Conservation (phyloP, 1,139 yeast species). For the Geotrichum phurueaensis region DNA sequence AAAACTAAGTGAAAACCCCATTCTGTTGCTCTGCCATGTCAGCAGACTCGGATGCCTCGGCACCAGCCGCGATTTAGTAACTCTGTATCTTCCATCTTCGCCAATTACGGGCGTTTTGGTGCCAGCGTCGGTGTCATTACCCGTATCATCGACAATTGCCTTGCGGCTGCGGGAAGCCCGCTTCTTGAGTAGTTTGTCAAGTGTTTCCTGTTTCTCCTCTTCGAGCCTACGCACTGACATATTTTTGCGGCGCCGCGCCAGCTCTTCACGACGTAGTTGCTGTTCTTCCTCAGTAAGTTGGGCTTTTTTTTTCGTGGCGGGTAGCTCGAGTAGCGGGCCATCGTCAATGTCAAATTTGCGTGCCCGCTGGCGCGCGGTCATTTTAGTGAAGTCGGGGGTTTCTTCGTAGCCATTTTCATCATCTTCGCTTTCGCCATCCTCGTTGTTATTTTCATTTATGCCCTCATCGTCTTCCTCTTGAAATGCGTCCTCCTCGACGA, state of each 20-base stretch:
- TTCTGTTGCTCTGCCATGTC: slow-evolving; percentile 8
- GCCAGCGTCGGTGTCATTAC: slow-evolving; percentile 21
- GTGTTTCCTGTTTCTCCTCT: slow-evolving; percentile 87
- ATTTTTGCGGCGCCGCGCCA: slow-evolving; percentile 82
- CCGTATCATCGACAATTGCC: slow-evolving; percentile 26
- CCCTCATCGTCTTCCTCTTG: slow-evolving; percentile 24
- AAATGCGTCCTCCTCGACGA: slow-evolving; percentile 20
- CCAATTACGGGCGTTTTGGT: not conserved
- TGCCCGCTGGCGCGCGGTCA: slow-evolving; percentile 41
- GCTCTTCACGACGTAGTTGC: slow-evolving; percentile 76
- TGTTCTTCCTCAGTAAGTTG: slow-evolving; percentile 76
- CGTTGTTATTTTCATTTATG: slow-evolving; percentile 23
- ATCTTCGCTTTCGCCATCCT: slow-evolving; percentile 22
- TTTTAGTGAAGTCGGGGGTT: slow-evolving; percentile 32
- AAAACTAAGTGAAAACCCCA: slow-evolving; percentile 11
- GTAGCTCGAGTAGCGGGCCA: slow-evolving; percentile 26
- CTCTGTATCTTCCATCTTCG: slow-evolving; percentile 8
- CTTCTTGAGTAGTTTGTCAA: slow-evolving; percentile 76
- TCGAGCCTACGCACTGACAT: slow-evolving; percentile 76
- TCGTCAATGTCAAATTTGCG: slow-evolving; percentile 29
- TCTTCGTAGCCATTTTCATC: slow-evolving; percentile 27
- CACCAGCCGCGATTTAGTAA: slow-evolving; percentile 2
- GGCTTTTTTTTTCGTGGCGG: slow-evolving; percentile 38
- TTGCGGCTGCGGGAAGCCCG: slow-evolving; percentile 51
- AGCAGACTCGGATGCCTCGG: slow-evolving; percentile 10